Evolutionary conservation across 768 basidiomycete species (phyloP).

Genomic region (Trametes gibbosa): DNA sequence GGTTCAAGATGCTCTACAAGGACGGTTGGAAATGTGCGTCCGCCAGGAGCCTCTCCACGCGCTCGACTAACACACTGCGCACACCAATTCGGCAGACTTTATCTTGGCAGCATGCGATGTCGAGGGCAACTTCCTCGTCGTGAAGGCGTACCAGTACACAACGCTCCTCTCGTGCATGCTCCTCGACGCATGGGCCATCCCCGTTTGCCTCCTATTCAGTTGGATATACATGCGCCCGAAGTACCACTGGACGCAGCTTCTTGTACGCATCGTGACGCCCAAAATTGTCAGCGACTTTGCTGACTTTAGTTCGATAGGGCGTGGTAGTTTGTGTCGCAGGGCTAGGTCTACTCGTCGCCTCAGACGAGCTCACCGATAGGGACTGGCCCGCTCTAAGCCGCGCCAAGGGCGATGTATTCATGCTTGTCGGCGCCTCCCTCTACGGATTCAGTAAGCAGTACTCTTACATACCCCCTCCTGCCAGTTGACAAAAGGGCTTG

Average conservation of each 20-base stretch:
- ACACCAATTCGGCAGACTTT: slow-evolving; percentile 48
- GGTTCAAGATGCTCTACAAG: slow-evolving; percentile 65
- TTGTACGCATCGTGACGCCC: slow-evolving; percentile 42
- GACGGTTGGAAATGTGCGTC: slow-evolving; percentile 88
- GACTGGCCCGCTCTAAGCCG: slow-evolving; percentile 61
- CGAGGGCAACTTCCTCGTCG: slow-evolving; percentile 84
- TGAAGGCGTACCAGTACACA: slow-evolving; percentile 86
- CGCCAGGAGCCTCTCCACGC: not conserved
- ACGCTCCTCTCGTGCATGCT: slow-evolving; percentile 88
- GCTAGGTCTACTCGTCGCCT: slow-evolving; percentile 74
- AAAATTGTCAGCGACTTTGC: not conserved
- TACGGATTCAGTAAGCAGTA: slow-evolving; percentile 76
- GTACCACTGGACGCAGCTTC: slow-evolving; percentile 82
- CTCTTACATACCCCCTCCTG: not conserved
- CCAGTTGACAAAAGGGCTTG: not conserved
- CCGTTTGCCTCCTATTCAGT: slow-evolving; percentile 78
- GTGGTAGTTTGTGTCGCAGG: slow-evolving; percentile 71
- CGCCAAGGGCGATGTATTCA: slow-evolving; percentile 82
- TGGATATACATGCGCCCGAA: slow-evolving; percentile 79
- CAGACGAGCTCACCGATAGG: slow-evolving; percentile 77
- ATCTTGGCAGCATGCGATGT: slow-evolving; percentile 80
- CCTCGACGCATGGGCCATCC: slow-evolving; percentile 92
- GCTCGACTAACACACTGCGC: not conserved
- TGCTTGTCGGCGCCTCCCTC: slow-evolving; percentile 81
- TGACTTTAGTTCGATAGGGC: slow-evolving; percentile 43